Evolutionary conservation across 2,329 filamentous ascomycete genomes (phyloP).

Genomic region (Hypoxylon sp.): DNA sequence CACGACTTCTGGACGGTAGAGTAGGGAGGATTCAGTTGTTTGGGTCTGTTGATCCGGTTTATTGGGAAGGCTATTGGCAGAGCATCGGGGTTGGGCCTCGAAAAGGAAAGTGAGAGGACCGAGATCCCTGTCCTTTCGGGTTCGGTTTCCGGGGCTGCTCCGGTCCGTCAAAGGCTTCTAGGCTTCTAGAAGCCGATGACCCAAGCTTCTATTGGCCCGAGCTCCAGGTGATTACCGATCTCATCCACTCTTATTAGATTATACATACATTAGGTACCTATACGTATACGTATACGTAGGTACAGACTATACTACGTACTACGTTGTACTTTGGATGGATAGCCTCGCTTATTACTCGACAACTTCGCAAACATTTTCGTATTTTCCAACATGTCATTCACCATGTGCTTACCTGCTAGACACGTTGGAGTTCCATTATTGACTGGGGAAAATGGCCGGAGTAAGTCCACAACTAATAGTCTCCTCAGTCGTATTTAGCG

Average conservation of each 20-base stretch:
- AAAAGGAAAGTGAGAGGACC: constrained; percentile 44
- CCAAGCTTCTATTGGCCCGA: constrained; percentile 36
- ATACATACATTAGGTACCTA: not conserved
- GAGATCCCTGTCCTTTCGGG: constrained; percentile 38
- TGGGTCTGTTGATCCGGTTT: constrained; percentile 43
- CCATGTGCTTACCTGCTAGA: constrained; percentile 26
- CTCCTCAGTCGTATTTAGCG: constrained; percentile 5
- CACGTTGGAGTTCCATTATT: constrained; percentile 28
- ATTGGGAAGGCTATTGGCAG: constrained; percentile 47
- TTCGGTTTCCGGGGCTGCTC: constrained; percentile 42
- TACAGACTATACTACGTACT: constrained; percentile 15
- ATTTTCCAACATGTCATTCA: constrained; percentile 24
- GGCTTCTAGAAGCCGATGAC: constrained; percentile 41
- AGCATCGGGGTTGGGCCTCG: constrained; percentile 39
- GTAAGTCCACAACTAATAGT: constrained; percentile 7
- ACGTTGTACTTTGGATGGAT: constrained; percentile 28
- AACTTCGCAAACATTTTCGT: constrained; percentile 26
- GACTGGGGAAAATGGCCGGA: constrained; percentile 16
- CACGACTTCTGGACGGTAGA: constrained; percentile 11
- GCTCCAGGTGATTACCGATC: constrained; percentile 44
- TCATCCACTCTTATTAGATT: constrained; percentile 42
- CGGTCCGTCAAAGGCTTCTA: constrained; percentile 41
- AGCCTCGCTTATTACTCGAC: constrained; percentile 32
- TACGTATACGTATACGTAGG: too few relatives aligned
- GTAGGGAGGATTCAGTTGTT: constrained; percentile 30